A percentile compares a stretch with the other conserved stretches of the same genome.
Evolutionary conservation across 2,329 filamentous ascomycete species (phyloP).

Genomic region (Talaromyces islandicus): DNA sequence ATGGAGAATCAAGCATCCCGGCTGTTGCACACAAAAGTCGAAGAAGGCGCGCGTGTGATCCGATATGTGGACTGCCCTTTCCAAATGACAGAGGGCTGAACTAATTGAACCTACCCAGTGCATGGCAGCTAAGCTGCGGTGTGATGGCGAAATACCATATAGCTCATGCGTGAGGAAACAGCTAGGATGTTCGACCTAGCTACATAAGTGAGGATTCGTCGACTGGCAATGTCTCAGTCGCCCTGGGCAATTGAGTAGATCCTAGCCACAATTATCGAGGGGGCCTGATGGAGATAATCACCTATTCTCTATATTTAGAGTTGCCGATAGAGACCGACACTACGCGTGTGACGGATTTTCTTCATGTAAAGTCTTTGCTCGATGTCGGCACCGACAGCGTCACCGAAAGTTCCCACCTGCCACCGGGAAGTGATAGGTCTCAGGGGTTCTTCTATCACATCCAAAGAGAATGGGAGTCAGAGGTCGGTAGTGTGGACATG

Average conservation of each 20-base stretch:
- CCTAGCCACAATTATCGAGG: too few relatives aligned
- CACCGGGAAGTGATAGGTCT: slow-evolving; percentile 32
- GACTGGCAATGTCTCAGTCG: too few relatives aligned
- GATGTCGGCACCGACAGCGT: slow-evolving; percentile 43
- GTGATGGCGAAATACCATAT: slow-evolving; percentile 39
- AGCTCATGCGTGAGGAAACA: slow-evolving; percentile 39
- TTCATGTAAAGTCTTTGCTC: slow-evolving; percentile 38
- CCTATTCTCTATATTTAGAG: not conserved
- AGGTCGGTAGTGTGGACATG: slow-evolving; percentile 15
- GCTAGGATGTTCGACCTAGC: slow-evolving; percentile 11
- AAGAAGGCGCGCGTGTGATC: slow-evolving; percentile 42
- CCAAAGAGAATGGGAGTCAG: slow-evolving; percentile 18
- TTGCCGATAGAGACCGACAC: too few relatives aligned
- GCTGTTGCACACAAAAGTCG: slow-evolving; percentile 41
- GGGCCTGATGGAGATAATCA: slow-evolving; percentile 6
- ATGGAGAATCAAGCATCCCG: slow-evolving; percentile 37
- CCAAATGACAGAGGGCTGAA: not conserved
- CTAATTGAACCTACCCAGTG: slow-evolving; percentile 25
- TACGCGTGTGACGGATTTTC: slow-evolving; percentile 4
- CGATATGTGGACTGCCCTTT: slow-evolving; percentile 23
- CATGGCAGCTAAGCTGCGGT: slow-evolving; percentile 43
- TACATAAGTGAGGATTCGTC: too few relatives aligned
- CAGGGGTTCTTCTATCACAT: slow-evolving; percentile 32
- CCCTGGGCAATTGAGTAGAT: too few relatives aligned
- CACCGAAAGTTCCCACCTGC: slow-evolving; percentile 40